These are phyloP conservation scores for Sporothrix schenckii DNA, from an alignment of 2,329 filamentous ascomycete genomes.

Conservation along the genomic window DNA sequence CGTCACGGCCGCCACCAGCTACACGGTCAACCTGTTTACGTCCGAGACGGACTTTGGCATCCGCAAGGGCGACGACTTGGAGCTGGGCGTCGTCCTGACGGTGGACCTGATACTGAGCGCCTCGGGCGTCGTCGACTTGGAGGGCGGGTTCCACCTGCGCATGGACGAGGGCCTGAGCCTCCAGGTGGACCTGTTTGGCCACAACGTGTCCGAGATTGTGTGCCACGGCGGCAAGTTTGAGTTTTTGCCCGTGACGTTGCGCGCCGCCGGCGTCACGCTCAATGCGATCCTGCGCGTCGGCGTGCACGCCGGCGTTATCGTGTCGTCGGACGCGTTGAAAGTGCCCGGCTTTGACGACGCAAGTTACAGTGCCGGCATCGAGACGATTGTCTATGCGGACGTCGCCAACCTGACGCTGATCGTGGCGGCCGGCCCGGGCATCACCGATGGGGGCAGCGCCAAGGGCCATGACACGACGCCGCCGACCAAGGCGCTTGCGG, in stretches of 20 bases:
- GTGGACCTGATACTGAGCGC: constrained; percentile 57
- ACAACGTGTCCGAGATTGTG: constrained; percentile 51
- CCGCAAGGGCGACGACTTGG: constrained; percentile 44
- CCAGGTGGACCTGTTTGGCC: constrained; percentile 54
- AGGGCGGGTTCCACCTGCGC: constrained; percentile 58
- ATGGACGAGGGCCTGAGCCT: constrained; percentile 55
- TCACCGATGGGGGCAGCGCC: background rate
- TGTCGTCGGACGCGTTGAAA: constrained; percentile 31
- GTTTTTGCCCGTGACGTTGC: constrained; percentile 58
- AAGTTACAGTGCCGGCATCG: constrained; percentile 50
- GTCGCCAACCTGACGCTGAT: constrained; percentile 59
- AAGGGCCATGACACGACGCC: background rate
- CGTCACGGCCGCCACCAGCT: constrained; percentile 48
- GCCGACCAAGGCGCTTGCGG: background rate
- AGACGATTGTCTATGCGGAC: constrained; percentile 54
- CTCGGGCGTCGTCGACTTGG: constrained; percentile 53
- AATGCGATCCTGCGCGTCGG: constrained; percentile 54
- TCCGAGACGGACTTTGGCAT: constrained; percentile 52
- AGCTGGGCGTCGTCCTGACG: constrained; percentile 53
- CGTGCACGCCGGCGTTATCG: constrained; percentile 49
- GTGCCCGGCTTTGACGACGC: constrained; percentile 36
- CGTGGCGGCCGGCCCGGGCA: constrained; percentile 44
- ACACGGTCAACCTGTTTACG: constrained; percentile 54
- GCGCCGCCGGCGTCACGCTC: constrained; percentile 46
- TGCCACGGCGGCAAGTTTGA: constrained; percentile 58